Evolutionary conservation across 73 alveolate genomes (phyloP).

Genomic region (Vitrella brassicaformis): DNA sequence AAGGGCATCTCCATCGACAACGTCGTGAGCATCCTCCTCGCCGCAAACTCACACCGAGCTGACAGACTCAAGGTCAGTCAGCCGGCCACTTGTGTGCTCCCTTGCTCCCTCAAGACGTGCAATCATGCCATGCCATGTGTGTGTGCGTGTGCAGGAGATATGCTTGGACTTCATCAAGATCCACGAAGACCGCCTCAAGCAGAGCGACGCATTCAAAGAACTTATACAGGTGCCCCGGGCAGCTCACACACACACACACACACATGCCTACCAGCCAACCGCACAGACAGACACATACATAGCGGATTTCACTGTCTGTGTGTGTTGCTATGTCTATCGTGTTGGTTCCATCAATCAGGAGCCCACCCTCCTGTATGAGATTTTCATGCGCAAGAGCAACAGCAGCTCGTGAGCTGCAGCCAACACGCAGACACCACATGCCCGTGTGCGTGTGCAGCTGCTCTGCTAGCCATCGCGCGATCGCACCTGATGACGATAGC

Average conservation of each 20-base stretch:
- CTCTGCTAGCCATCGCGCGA: too few species aligned
- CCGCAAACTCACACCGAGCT: conserved; percentile 2
- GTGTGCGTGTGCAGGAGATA: neutral
- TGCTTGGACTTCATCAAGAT: neutral
- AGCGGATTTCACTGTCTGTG: neutral
- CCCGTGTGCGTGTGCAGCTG: too few species aligned
- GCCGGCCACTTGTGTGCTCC: neutral
- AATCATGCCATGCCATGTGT: neutral
- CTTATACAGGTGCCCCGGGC: neutral
- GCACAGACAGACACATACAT: too few species aligned
- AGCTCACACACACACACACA: too few species aligned
- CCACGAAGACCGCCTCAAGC: neutral
- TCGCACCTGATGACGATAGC: too few species aligned
- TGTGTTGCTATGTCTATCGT: neutral
- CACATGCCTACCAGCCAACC: too few species aligned
- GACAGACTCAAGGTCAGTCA: neutral
- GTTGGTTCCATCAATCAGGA: neutral
- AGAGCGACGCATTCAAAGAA: neutral
- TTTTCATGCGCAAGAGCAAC: too few species aligned
- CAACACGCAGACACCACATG: too few species aligned
- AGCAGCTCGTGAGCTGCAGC: too few species aligned
- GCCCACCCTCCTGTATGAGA: neutral
- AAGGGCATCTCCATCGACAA: conserved; percentile 26
- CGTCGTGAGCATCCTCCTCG: conserved; percentile 17
- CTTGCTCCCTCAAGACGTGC: neutral